These are phyloP conservation scores for Pseudofabraea citricarpa DNA, from an alignment of 2,329 filamentous ascomycete genomes.

Conservation along the genomic window DNA sequence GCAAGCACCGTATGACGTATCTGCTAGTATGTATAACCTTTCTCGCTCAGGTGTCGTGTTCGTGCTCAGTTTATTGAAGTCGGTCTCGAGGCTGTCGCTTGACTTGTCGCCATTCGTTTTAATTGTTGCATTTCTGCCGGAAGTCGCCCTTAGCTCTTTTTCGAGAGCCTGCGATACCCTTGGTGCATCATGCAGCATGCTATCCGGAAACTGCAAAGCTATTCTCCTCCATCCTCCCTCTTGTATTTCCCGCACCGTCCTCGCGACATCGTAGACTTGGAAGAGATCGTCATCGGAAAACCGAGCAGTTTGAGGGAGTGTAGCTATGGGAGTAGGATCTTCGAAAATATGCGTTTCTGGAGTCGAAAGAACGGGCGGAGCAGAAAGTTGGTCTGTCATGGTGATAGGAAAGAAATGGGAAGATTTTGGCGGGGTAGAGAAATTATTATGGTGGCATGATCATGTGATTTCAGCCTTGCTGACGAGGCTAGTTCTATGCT, in stretches of 20 bases:
- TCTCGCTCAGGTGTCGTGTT: background rate
- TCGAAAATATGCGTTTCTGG: slow-evolving; percentile 57
- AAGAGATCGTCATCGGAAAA: slow-evolving; percentile 61
- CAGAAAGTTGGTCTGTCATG: slow-evolving; percentile 31
- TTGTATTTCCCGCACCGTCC: slow-evolving; percentile 74
- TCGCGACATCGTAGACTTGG: slow-evolving; percentile 77
- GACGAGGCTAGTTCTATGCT: background rate
- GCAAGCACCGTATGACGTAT: slow-evolving; percentile 95
- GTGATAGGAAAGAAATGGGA: background rate
- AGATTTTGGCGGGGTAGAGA: background rate
- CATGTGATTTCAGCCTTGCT: background rate
- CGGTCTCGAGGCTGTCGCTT: slow-evolving; percentile 12
- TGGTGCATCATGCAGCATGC: slow-evolving; percentile 83
- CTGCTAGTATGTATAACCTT: slow-evolving; percentile 77
- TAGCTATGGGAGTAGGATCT: slow-evolving; percentile 32
- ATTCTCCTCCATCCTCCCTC: slow-evolving; percentile 68
- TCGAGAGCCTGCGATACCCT: slow-evolving; percentile 67
- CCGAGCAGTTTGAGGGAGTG: slow-evolving; percentile 1
- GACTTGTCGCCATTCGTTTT: no score
- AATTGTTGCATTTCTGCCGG: slow-evolving; percentile 3
- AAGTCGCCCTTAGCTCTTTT: slow-evolving; percentile 35
- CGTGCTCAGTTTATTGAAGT: slow-evolving; percentile 12
- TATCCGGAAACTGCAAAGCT: slow-evolving; percentile 92
- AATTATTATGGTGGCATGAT: background rate
- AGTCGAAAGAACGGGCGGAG: slow-evolving; percentile 58